Evolutionary conservation across 208 protist species (phyloP).

Genomic region (Naegleria fowleri): DNA sequence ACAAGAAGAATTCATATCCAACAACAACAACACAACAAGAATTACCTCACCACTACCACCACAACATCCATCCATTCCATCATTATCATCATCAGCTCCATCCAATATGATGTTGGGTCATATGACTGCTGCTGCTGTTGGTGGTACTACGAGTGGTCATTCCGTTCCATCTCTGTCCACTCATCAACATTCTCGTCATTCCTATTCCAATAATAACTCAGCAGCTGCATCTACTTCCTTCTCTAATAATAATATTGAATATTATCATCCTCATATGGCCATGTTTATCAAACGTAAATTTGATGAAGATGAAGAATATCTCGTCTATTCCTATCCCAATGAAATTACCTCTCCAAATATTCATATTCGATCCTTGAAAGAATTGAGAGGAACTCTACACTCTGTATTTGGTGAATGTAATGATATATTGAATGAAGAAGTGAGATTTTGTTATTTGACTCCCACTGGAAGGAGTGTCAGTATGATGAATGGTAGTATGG

Average conservation of each 20-base stretch:
- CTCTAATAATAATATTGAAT: background rate
- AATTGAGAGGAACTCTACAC: background rate
- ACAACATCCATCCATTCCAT: too few species aligned
- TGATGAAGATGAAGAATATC: background rate
- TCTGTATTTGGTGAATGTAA: background rate
- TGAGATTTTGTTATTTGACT: background rate
- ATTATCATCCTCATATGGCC: background rate
- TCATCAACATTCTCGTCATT: too few species aligned
- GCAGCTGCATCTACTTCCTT: too few species aligned
- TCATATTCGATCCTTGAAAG: background rate
- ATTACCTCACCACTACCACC: too few species aligned
- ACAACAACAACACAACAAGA: too few species aligned
- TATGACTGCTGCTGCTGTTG: too few species aligned
- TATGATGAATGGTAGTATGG: background rate
- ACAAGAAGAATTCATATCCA: too few species aligned
- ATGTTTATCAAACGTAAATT: background rate
- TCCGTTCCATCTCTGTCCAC: too few species aligned
- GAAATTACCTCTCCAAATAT: background rate
- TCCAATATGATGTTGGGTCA: too few species aligned
- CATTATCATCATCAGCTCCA: too few species aligned
- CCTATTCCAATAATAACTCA: background rate
- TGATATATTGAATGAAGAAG: constrained; percentile 7
- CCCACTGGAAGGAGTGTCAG: background rate
- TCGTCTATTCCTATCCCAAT: background rate
- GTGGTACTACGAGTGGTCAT: too few species aligned